Conservation (phyloP, 116 monocot species). For the Cymodocea nodosa region DNA sequence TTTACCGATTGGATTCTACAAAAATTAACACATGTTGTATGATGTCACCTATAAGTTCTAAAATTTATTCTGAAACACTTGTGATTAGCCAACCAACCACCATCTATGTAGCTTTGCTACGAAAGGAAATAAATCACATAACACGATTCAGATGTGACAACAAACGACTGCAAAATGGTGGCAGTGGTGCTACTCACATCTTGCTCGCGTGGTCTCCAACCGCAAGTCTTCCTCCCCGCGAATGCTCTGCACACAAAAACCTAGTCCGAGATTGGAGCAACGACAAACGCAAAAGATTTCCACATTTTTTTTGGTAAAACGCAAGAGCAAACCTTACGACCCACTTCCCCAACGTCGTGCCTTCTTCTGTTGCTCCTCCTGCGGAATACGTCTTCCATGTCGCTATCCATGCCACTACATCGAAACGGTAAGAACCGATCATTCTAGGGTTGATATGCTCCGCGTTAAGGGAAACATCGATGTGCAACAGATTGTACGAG, state of each 20-base stretch:
- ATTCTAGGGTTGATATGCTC: no score
- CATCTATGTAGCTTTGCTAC: not conserved
- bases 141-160: not conserved
- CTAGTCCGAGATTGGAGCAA: not conserved
- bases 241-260: conserved; percentile 25
- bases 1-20: no score
- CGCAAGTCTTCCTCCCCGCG: conserved; percentile 44
- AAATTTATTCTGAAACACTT: no score
- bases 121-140: conserved; percentile 1
- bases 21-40: no score
- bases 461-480: no score
- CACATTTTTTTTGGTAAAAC: not conserved
- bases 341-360: conserved; percentile 1
- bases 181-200: conserved; percentile 30
- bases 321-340: conserved; percentile 12
- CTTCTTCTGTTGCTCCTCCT: conserved; percentile 18
- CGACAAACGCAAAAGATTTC: not conserved
- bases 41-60: no score
- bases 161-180: no score
- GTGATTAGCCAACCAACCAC: no score
- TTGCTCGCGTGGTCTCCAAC: conserved; percentile 60
- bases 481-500: no score
- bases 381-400: conserved; percentile 14
- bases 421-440: no score
- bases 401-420: conserved; percentile 12